Conservation (phyloP, 2,329 filamentous ascomycete genomes). For the Phialocephala subalpina region DNA sequence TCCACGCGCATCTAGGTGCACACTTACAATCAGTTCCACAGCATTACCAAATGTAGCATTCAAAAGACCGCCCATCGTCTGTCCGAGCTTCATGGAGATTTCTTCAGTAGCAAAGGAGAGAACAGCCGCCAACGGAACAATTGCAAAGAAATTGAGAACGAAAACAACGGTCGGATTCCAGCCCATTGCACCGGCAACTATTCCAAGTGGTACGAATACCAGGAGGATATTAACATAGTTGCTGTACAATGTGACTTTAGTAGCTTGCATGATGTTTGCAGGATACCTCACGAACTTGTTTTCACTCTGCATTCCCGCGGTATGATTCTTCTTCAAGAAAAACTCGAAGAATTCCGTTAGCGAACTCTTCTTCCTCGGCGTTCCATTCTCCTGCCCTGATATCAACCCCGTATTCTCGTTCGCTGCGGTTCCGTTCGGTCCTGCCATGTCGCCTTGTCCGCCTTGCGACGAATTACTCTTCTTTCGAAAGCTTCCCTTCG, state of each 20-base stretch:
- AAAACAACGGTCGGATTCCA: constrained; percentile 64
- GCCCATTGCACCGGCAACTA: constrained; percentile 63
- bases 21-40: constrained; percentile 63
- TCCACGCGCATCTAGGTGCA: not conserved
- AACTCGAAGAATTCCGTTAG: constrained; percentile 35
- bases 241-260: constrained; percentile 45
- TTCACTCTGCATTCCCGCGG: constrained; percentile 41
- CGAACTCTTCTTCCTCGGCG: constrained; percentile 25
- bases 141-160: constrained; percentile 66
- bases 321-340: constrained; percentile 37
- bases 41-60: constrained; percentile 60
- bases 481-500: constrained; percentile 18
- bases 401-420: constrained; percentile 40
- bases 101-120: constrained; percentile 66
- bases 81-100: constrained; percentile 59
- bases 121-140: constrained; percentile 62
- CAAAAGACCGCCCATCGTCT: constrained; percentile 63
- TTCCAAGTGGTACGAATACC: constrained; percentile 79
- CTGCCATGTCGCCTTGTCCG: constrained; percentile 24
- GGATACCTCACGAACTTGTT: constrained; percentile 40
- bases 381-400: constrained; percentile 30
- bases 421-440: constrained; percentile 30
- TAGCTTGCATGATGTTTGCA: constrained; percentile 38
- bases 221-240: constrained; percentile 78
- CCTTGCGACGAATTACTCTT: not conserved